A percentile compares a stretch with the other conserved stretches of the same genome.
phyloP scores from a whole-genome alignment of 2,329 filamentous ascomycete genomes.

The Apiospora koreana region DNA sequence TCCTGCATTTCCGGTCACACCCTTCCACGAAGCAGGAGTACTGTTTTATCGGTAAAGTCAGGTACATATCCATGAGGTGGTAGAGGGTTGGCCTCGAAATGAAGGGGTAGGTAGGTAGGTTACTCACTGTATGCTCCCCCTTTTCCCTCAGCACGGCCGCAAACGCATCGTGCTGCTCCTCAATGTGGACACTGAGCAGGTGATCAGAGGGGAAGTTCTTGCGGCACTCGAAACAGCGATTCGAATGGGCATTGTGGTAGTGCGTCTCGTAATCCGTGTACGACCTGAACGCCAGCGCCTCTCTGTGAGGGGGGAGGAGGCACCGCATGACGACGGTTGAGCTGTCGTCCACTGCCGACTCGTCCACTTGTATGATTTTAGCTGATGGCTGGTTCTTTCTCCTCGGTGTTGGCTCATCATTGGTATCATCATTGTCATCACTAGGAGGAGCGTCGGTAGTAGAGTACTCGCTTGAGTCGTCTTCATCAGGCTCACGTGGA shows the following conservation, averaged over 20 bases:
- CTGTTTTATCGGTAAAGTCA: slow-evolving; percentile 40
- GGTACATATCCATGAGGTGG: not conserved
- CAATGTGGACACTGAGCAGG: slow-evolving; percentile 80
- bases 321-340: slow-evolving; percentile 68
- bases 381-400: slow-evolving; percentile 31
- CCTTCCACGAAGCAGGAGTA: slow-evolving; percentile 88
- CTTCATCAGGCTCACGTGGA: slow-evolving; percentile 60
- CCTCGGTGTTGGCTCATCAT: slow-evolving; percentile 16
- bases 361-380: slow-evolving; percentile 65
- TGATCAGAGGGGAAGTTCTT: slow-evolving; percentile 87
- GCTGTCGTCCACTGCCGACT: slow-evolving; percentile 33
- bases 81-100: not conserved
- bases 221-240: slow-evolving; percentile 81
- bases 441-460: slow-evolving; percentile 17
- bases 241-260: slow-evolving; percentile 77
- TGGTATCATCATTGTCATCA: slow-evolving; percentile 8
- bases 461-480: slow-evolving; percentile 33
- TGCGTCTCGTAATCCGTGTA: slow-evolving; percentile 86
- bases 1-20: slow-evolving; percentile 83
- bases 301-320: slow-evolving; percentile 76
- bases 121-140: slow-evolving; percentile 80
- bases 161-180: slow-evolving; percentile 88
- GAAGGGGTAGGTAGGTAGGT: not conserved
- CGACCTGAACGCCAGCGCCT: slow-evolving; percentile 68
- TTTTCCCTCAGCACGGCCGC: slow-evolving; percentile 69